Evolutionary conservation across 2,329 filamentous ascomycete genomes (phyloP), one percentile per base, ranked within the genome.

Genomic region (Septoria petroselini): DNA sequence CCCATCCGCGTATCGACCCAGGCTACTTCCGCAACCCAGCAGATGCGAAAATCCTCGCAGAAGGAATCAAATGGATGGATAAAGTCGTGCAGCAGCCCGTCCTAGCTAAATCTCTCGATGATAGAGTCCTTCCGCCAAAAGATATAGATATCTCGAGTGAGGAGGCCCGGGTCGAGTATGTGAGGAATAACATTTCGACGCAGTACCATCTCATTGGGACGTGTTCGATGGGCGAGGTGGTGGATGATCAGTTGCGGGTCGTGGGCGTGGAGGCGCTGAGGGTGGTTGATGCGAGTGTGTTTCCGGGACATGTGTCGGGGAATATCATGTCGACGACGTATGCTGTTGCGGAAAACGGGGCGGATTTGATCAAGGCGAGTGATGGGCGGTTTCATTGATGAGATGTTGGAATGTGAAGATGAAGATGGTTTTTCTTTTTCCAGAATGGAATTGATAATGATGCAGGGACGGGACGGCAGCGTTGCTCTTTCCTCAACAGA

Each of bases 51-150:
- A 61, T 68, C 21, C 51, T 68, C 7, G 60, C 64, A 3, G 61
- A 61, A 41, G 62, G 61, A 3, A 58, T 68, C 44, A 60, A 63
- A 33, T 66, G 78, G 48, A 60, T 73, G 30, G 66, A 73, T 2
- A 63, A 70, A 23, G 73, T 80, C 64, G 68, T 70, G 3, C 62
- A 71, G 6, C 70, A 68, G 3, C 68, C 72, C 0, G 64, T 66
- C 0, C 73, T 79, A 30, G 67, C 67, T 0, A 62, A 72, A 21
- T 72, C 62, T 12, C 71, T 80, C 4, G 59, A 55, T 1, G 55
- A 61, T 6, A 62, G 71, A 2, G 62, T 68, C 4, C 64, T 66
- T 39, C 71, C 63, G 55, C 67, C 59, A 11, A 49, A 59, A 27
- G 47, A 59, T 31, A 48, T 48, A 3, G 60, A 57, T 18, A 54